Conservation (phyloP, 331 rosid species). For the Pyrus hybrid region DNA sequence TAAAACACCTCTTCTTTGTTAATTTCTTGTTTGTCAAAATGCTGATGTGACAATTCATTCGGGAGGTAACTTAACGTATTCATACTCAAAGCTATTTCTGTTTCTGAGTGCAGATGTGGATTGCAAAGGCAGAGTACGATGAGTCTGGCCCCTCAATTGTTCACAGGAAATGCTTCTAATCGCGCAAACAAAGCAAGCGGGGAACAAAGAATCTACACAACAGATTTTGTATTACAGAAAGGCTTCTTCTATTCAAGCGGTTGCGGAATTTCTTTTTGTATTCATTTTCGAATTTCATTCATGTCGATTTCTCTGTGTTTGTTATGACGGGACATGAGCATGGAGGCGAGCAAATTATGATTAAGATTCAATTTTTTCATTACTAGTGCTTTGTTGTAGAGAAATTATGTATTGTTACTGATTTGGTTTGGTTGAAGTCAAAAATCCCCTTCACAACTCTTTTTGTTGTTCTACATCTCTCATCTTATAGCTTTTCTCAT, state of each 20-base stretch:
- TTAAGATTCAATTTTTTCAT: slow-evolving; percentile 30
- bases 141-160: slow-evolving; percentile 97
- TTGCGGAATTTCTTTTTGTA: slow-evolving; percentile 39
- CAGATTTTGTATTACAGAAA: slow-evolving; percentile 42
- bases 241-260: slow-evolving; percentile 51
- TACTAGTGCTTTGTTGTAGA: slow-evolving; percentile 34
- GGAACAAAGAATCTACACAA: slow-evolving; percentile 30
- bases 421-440: slow-evolving; percentile 59
- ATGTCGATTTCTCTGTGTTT: slow-evolving; percentile 51
- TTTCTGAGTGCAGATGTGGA: slow-evolving; percentile 75
- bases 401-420: slow-evolving; percentile 45
- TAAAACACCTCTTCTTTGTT: neutral
- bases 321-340: slow-evolving; percentile 64
- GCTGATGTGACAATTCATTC: neutral
- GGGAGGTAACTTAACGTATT: neutral
- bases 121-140: slow-evolving; percentile 91
- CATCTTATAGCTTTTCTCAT: too few relatives aligned
- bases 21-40: neutral
- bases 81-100: neutral
- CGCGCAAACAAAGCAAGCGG: slow-evolving; percentile 29
- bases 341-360: slow-evolving; percentile 51
- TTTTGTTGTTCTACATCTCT: neutral
- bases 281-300: slow-evolving; percentile 39
- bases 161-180: slow-evolving; percentile 97
- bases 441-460: slow-evolving; percentile 27